Conservation (phyloP, 345 rosid species). For the Corchorus olitorius region DNA sequence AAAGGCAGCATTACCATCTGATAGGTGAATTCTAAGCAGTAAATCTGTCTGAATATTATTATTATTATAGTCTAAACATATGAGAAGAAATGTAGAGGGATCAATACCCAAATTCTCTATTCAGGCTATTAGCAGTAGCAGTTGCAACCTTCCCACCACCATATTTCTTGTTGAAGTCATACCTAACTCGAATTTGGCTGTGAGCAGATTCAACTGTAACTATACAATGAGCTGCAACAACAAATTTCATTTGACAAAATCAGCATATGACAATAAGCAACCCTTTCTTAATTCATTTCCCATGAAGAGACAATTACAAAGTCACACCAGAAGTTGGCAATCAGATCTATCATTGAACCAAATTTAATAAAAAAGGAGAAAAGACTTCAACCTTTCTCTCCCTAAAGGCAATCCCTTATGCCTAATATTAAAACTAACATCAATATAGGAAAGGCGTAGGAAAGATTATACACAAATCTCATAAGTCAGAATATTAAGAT, state of each 20-base stretch:
- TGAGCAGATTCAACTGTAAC: conserved; percentile 93
- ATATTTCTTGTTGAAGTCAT: conserved; percentile 84
- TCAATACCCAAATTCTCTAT: conserved; percentile 73
- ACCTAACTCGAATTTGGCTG: conserved; percentile 81
- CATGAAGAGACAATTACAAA: neutral
- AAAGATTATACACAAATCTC: too few species aligned
- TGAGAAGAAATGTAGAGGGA: neutral
- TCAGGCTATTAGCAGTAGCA: conserved; percentile 72
- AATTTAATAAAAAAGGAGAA: neutral
- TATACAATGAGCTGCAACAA: conserved; percentile 79
- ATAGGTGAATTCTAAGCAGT: too few species aligned
- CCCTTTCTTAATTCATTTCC: conserved; percentile 6
- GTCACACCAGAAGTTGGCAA: neutral
- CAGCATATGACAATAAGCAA: conserved; percentile 7
- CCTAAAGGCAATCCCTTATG: neutral
- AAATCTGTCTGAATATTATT: too few species aligned
- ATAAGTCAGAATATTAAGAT: neutral
- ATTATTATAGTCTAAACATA: too few species aligned
- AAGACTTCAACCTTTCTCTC: neutral
- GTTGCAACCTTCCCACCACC: conserved; percentile 90
- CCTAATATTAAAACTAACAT: neutral
- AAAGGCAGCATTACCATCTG: too few species aligned
- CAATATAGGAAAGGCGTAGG: too few species aligned
- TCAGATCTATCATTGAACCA: neutral
- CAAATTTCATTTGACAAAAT: conserved; percentile 16